Percentiles rank a stretch among this genome's conserved stretches.
phyloP scores from a whole-genome alignment of 2,329 filamentous ascomycete species.

The Phaeosphaeria sp. region DNA sequence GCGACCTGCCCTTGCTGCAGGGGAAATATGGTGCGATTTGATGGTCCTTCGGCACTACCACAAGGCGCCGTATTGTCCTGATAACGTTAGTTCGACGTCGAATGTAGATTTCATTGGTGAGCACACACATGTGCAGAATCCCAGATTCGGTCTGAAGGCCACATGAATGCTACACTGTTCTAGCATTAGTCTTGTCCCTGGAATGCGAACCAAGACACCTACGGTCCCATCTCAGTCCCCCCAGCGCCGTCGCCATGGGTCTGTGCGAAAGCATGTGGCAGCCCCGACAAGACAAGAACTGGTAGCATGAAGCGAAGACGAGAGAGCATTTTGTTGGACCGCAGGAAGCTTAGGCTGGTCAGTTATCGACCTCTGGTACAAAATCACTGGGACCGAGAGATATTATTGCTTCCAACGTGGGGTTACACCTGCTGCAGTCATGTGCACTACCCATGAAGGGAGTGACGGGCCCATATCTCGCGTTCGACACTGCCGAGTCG shows the following conservation, averaged over 20 bases:
- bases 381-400: background rate
- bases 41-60: constrained; percentile 57
- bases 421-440: background rate
- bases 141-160: constrained; percentile 66
- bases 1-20: constrained; percentile 63
- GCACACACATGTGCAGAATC: constrained; percentile 48
- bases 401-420: background rate
- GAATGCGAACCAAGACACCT: background rate
- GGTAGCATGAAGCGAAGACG: constrained; percentile 2
- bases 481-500: constrained; percentile 8
- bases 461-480: background rate
- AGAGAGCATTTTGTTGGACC: background rate
- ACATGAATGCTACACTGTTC: constrained; percentile 61
- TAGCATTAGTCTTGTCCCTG: background rate
- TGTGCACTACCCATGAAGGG: background rate
- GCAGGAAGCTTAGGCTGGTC: background rate
- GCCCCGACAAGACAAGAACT: background rate
- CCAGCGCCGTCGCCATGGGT: constrained; percentile 37
- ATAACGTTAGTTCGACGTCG: background rate
- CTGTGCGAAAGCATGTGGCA: constrained; percentile 15
- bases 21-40: constrained; percentile 64
- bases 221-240: constrained; percentile 57
- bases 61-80: constrained; percentile 65
- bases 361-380: background rate
- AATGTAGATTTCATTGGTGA: background rate